phyloP scores from a whole-genome alignment of 116 monocot species.

The Iris pallida region DNA sequence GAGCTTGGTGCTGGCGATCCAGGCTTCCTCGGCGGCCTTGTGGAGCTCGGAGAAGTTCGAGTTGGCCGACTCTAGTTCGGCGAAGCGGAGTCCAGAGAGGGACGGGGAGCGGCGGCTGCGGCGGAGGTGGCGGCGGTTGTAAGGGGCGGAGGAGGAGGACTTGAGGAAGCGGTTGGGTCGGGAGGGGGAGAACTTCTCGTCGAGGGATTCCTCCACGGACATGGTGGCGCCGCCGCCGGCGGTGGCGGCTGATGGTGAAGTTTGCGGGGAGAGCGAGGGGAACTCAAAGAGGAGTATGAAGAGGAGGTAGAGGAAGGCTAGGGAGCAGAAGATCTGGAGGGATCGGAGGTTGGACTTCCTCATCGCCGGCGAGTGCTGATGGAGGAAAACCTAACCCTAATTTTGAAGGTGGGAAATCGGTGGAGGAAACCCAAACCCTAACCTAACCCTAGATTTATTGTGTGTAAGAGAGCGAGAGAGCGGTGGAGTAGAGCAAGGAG shows the following conservation, averaged over 20 bases:
- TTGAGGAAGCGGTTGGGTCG: constrained; percentile 15
- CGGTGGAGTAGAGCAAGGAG: too few relatives aligned
- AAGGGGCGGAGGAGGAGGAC: background rate
- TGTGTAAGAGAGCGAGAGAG: too few relatives aligned
- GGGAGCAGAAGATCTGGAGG: constrained; percentile 26
- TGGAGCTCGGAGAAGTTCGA: constrained; percentile 48
- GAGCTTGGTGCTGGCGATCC: constrained; percentile 25
- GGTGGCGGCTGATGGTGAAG: background rate
- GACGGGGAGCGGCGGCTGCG: background rate
- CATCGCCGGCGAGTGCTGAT: background rate
- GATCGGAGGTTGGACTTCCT: constrained; percentile 32
- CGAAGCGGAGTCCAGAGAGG: constrained; percentile 43
- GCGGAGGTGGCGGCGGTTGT: background rate
- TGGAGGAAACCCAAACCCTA: background rate
- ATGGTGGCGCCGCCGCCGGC: constrained; percentile 17
- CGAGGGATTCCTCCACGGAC: constrained; percentile 15
- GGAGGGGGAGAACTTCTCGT: constrained; percentile 16
- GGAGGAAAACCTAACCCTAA: background rate
- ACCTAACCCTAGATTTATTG: constrained; percentile 5
- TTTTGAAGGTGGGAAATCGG: too few relatives aligned
- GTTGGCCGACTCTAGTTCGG: background rate
- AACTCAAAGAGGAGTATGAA: constrained; percentile 32
- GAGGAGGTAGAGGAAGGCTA: constrained; percentile 25
- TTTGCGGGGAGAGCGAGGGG: constrained; percentile 15
- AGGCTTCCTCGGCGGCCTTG: constrained; percentile 42